Conservation (phyloP, 2,329 filamentous ascomycete genomes). For the Aspergillus caelatus region DNA sequence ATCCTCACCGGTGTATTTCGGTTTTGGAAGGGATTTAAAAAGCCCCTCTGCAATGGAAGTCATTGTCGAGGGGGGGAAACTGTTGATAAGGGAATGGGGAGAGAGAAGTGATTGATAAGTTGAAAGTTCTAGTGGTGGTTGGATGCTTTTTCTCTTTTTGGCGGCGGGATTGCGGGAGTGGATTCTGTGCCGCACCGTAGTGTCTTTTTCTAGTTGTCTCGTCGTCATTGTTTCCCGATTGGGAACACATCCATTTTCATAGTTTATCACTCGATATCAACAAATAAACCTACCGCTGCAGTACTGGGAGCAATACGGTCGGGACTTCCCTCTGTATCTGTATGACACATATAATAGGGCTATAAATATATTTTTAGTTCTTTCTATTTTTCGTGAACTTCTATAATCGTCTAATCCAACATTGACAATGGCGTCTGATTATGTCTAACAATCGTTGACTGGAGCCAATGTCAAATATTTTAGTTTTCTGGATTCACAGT, state of each 20-base stretch:
- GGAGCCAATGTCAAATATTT: not conserved
- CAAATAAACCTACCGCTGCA: not conserved
- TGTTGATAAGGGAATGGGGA: slow-evolving; percentile 16
- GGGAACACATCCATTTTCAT: not conserved
- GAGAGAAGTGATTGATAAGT: slow-evolving; percentile 21
- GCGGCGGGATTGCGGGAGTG: slow-evolving; percentile 18
- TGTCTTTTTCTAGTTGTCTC: not conserved
- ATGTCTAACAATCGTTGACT: not conserved
- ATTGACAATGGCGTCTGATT: not conserved
- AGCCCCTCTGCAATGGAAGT: slow-evolving; percentile 71
- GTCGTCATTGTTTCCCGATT: not conserved
- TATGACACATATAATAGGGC: too few species aligned
- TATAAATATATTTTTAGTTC: too few species aligned
- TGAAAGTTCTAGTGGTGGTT: slow-evolving; percentile 12
- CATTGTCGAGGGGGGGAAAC: slow-evolving; percentile 49
- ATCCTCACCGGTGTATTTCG: slow-evolving; percentile 87
- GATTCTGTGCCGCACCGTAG: slow-evolving; percentile 2
- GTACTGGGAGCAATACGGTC: not conserved
- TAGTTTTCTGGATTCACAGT: not conserved
- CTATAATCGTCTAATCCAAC: not conserved
- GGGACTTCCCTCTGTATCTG: not conserved
- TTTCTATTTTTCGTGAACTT: too few species aligned
- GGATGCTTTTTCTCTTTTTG: slow-evolving; percentile 22
- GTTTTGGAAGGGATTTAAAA: slow-evolving; percentile 79
- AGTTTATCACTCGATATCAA: not conserved